These are phyloP conservation scores for Furcasterigmium furcatum DNA, from an alignment of 2,329 filamentous ascomycete genomes.

Conservation along the genomic window DNA sequence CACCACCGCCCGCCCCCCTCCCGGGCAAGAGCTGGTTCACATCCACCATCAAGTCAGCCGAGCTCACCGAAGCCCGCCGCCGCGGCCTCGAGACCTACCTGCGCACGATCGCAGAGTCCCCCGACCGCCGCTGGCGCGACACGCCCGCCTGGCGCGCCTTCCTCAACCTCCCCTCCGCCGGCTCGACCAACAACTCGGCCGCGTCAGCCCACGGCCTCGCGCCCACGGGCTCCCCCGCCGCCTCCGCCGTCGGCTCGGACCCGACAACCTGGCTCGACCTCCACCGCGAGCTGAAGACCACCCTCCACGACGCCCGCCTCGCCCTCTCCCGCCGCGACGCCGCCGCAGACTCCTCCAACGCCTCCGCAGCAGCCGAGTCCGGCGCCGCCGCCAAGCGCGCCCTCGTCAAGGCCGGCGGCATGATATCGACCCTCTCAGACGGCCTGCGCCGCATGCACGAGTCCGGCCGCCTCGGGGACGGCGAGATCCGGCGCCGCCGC, in stretches of 20 bases:
- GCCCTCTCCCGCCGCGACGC: constrained; percentile 66
- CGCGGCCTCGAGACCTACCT: constrained; percentile 68
- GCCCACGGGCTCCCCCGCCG: constrained; percentile 23
- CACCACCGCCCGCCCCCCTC: constrained; percentile 63
- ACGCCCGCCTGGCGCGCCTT: constrained; percentile 71
- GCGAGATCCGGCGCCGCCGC: constrained; percentile 67
- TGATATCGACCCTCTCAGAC: constrained; percentile 62
- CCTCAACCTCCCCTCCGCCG: constrained; percentile 60
- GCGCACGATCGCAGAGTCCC: constrained; percentile 65
- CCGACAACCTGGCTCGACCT: constrained; percentile 74
- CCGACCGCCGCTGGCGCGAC: constrained; percentile 75
- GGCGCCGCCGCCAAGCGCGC: constrained; percentile 72
- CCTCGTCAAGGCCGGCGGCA: constrained; percentile 63
- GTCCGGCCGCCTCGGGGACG: constrained; percentile 59
- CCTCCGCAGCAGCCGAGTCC: constrained; percentile 52
- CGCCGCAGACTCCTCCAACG: constrained; percentile 33
- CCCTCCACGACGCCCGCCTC: constrained; percentile 64
- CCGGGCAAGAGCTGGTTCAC: constrained; percentile 77
- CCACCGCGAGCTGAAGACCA: constrained; percentile 68
- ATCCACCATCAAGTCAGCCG: constrained; percentile 65
- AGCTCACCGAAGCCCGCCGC: constrained; percentile 70
- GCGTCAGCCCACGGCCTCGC: constrained; percentile 42
- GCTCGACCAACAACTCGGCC: constrained; percentile 44
- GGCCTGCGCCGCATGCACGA: constrained; percentile 59
- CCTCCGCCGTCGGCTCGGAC: constrained; percentile 43